Evolutionary conservation across 2,329 filamentous ascomycete species (phyloP).

Genomic region (Trichoderma sp.): DNA sequence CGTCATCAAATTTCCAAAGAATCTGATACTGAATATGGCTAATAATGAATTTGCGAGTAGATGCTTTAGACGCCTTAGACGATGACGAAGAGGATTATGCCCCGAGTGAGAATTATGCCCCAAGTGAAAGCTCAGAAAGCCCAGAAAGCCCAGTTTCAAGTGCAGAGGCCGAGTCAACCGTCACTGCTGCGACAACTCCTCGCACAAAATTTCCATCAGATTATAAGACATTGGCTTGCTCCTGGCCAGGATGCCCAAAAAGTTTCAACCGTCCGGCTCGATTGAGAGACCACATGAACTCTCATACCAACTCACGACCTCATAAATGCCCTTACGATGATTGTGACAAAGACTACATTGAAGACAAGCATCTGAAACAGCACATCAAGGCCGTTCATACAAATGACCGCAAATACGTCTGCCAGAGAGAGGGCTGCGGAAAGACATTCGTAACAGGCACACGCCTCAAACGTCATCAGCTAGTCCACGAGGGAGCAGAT

Average conservation of each 20-base stretch:
- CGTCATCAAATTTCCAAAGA: background rate
- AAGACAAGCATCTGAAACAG: slow-evolving; percentile 80
- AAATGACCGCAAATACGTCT: slow-evolving; percentile 66
- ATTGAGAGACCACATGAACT: slow-evolving; percentile 74
- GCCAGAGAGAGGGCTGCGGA: slow-evolving; percentile 67
- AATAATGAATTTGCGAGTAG: slow-evolving; percentile 12
- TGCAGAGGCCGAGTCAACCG: slow-evolving; percentile 32
- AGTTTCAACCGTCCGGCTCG: slow-evolving; percentile 84
- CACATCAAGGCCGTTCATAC: slow-evolving; percentile 82
- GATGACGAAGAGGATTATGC: slow-evolving; percentile 35
- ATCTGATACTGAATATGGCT: background rate
- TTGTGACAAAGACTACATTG: slow-evolving; percentile 82
- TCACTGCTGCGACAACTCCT: slow-evolving; percentile 40
- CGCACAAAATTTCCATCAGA: slow-evolving; percentile 62
- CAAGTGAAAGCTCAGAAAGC: background rate
- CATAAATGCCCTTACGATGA: slow-evolving; percentile 67
- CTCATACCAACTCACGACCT: slow-evolving; percentile 80
- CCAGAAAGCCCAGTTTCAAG: slow-evolving; percentile 32
- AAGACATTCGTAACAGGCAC: slow-evolving; percentile 82
- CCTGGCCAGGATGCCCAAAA: slow-evolving; percentile 71
- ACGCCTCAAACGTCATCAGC: slow-evolving; percentile 70
- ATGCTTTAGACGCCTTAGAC: slow-evolving; percentile 23
- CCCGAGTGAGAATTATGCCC: slow-evolving; percentile 23
- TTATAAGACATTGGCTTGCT: slow-evolving; percentile 74
- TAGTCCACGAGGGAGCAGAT: slow-evolving; percentile 72